These are phyloP conservation scores for Fusarium verticillioides DNA, from an alignment of 2,329 filamentous ascomycete species.

Conservation along the genomic window DNA sequence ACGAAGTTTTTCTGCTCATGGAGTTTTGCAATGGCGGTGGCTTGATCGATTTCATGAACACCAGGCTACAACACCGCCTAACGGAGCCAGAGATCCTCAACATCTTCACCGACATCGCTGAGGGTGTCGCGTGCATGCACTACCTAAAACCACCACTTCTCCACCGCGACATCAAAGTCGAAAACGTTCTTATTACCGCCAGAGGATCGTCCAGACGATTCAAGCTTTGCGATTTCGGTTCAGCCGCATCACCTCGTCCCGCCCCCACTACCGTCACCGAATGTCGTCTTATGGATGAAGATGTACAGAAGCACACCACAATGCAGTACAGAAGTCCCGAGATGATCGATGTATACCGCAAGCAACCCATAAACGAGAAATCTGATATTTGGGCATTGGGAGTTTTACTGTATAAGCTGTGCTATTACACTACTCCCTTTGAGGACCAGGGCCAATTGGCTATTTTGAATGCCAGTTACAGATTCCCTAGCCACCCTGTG, in stretches of 20 bases:
- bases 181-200: conserved; percentile 91
- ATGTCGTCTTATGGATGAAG: conserved; percentile 92
- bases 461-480: conserved; percentile 94
- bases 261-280: conserved; percentile 89
- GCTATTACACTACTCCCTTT: conserved; percentile 98
- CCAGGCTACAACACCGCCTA: conserved; percentile 91
- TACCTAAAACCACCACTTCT: conserved; percentile 94
- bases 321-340: conserved; percentile 97
- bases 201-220: conserved; percentile 77
- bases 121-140: conserved; percentile 98
- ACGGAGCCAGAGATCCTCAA: conserved; percentile 97
- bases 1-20: conserved; percentile 98
- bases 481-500: conserved; percentile 85
- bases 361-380: conserved; percentile 97
- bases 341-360: conserved; percentile 98
- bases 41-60: conserved; percentile 99
- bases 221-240: conserved; percentile 99
- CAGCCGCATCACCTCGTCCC: conserved; percentile 82
- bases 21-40: conserved; percentile 96
- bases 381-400: conserved; percentile 98
- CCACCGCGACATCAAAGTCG: conserved; percentile 95
- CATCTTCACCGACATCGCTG: conserved; percentile 95
- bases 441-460: conserved; percentile 98
- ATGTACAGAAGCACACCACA: conserved; percentile 96
- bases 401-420: conserved; percentile 95